Conservation (phyloP, 2,329 filamentous ascomycete genomes). For the Coniochaeta sp. region DNA sequence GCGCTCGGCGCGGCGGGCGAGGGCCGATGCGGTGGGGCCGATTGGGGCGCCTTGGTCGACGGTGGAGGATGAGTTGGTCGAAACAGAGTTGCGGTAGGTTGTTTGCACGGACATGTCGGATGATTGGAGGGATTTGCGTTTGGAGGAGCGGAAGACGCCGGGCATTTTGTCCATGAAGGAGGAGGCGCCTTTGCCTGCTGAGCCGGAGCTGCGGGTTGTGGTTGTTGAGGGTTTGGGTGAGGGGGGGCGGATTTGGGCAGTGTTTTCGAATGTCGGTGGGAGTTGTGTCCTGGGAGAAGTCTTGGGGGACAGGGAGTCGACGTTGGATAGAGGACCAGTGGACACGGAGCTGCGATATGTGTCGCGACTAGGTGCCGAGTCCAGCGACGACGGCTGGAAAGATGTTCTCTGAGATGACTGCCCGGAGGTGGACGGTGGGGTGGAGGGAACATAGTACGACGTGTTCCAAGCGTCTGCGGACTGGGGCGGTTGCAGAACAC, state of each 20-base stretch:
- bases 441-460: neutral
- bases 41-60: neutral
- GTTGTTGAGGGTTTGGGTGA: neutral
- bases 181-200: neutral
- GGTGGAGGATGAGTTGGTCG: neutral
- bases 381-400: slow-evolving; percentile 3
- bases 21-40: neutral
- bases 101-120: neutral
- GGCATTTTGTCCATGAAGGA: slow-evolving; percentile 1
- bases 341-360: slow-evolving; percentile 3
- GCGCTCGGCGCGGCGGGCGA: neutral
- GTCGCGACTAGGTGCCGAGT: neutral
- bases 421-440: neutral
- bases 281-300: neutral
- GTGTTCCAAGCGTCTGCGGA: neutral
- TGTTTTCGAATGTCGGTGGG: neutral
- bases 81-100: neutral
- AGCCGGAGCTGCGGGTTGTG: neutral
- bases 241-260: neutral
- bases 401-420: slow-evolving; percentile 1
- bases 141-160: neutral
- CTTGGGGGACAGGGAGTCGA: neutral
- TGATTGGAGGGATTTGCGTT: neutral
- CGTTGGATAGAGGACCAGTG: neutral
- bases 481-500: neutral